Evolutionary conservation across 2,329 filamentous ascomycete genomes (phyloP).

Genomic region (Exserohilum rostratum): DNA sequence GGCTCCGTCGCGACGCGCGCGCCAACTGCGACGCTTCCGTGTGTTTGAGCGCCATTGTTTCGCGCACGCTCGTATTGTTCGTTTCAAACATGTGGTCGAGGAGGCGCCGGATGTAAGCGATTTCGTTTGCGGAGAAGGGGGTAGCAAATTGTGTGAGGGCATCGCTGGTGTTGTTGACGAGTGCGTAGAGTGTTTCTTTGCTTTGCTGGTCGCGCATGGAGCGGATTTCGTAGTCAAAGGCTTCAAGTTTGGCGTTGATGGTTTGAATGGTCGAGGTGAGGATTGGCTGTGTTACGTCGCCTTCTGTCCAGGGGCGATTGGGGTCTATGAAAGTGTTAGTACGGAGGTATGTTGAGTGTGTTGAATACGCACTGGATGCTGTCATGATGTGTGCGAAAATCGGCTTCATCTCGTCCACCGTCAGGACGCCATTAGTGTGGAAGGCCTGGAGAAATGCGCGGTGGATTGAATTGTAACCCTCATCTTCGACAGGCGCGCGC

Average conservation of each 20-base stretch:
- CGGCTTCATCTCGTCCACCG: constrained; percentile 72
- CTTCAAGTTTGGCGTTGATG: constrained; percentile 74
- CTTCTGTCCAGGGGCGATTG: constrained; percentile 56
- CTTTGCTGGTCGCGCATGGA: constrained; percentile 71
- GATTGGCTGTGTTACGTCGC: constrained; percentile 71
- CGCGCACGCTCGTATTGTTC: constrained; percentile 78
- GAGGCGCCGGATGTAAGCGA: constrained; percentile 84
- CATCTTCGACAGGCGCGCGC: constrained; percentile 17
- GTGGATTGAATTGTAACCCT: constrained; percentile 62
- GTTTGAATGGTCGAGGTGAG: constrained; percentile 72
- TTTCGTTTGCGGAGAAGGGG: constrained; percentile 78
- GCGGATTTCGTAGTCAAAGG: constrained; percentile 88
- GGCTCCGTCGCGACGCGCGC: constrained; percentile 47
- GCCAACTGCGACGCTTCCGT: constrained; percentile 78
- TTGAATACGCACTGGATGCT: constrained; percentile 54
- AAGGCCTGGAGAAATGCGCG: constrained; percentile 91
- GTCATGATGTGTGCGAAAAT: constrained; percentile 77
- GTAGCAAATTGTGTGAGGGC: constrained; percentile 86
- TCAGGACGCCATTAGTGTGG: constrained; percentile 77
- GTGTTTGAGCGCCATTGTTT: constrained; percentile 80
- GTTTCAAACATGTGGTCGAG: constrained; percentile 92
- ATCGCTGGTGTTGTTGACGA: constrained; percentile 90
- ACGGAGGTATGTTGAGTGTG: not conserved
- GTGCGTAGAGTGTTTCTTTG: constrained; percentile 73
- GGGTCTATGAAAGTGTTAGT: constrained; percentile 35